Evolutionary conservation across 306 rosid species (phyloP).

Genomic region (Corylus americana): DNA sequence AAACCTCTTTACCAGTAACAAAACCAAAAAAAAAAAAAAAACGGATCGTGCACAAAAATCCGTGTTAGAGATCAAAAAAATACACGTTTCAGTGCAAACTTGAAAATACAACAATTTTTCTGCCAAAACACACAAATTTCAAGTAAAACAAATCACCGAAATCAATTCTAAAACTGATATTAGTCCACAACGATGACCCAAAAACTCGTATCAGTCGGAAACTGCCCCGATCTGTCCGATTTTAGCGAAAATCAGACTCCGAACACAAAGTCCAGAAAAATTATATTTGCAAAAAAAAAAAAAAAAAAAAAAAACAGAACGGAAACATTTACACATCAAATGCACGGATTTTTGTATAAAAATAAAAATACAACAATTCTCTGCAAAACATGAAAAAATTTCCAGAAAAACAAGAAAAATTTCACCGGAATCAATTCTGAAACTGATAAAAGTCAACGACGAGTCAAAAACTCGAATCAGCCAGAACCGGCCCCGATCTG

Average conservation of each 20-base stretch:
- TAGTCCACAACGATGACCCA: not conserved
- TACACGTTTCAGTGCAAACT: too few relatives aligned
- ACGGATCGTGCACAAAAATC: too few relatives aligned
- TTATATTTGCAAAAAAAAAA: not conserved
- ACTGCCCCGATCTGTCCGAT: not conserved
- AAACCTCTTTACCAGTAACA: not conserved
- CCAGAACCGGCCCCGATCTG: slow-evolving; percentile 33
- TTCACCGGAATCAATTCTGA: not conserved
- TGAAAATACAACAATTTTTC: too few relatives aligned
- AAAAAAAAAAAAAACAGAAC: not conserved
- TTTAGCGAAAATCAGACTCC: not conserved
- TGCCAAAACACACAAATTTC: not conserved
- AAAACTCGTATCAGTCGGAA: not conserved
- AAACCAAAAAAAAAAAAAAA: not conserved
- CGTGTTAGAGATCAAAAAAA: too few relatives aligned
- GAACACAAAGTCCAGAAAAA: not conserved
- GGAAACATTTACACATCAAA: not conserved
- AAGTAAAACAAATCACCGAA: not conserved
- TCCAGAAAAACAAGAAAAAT: not conserved
- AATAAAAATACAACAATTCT: not conserved
- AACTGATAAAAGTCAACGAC: not conserved
- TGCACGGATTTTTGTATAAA: not conserved
- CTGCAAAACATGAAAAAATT: not conserved
- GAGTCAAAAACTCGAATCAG: not conserved
- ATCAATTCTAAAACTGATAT: not conserved